Base-by-base conservation (phyloP, 2,329 filamentous ascomycete genomes). In the Aspergillus pseudoglaucus region DNA sequence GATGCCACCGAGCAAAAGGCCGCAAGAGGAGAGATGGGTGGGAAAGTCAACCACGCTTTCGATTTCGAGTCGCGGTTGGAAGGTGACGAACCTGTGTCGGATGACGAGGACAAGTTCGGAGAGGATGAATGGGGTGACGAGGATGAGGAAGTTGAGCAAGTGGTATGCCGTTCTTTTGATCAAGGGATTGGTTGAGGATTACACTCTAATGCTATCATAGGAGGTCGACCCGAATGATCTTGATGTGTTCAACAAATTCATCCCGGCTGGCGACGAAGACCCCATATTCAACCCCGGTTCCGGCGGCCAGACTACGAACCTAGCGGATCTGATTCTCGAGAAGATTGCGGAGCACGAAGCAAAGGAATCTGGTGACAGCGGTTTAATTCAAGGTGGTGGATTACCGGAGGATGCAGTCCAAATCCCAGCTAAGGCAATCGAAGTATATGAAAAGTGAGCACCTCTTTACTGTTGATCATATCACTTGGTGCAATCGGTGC, bases 341-440 rank as follows among this genome's bases (percentile, higher is more conserved):
- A 95, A 95, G 71, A 98, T 98, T 63, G 89, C 90, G 4, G 85
- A 87, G 50, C 88, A 94, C 60, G 93, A 98, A 73, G 86, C 88
- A 3, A 78, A 78, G 27, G 76, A 84, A 54, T 75, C 66, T 10
- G 68, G 65, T 3, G 63, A 73, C 40, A 59, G 56, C 20, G 66
- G 63, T 15, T 63, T 67, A 22, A 70, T 78, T 46, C 69, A 74
- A 50, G 80, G 78, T 30, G 75, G 81, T 46, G 79, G 77, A 15
- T 68, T 78, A 0, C 78, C 82, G 1, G 87, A 93, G 55, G 90
- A 95, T 52, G 87, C 89, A 17, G 84, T 89, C 43, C 87, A 95
- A 64, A 76, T 98, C 45, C 90, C 90, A 2, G 85, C 85, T 39
- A 96, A 95, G 71, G 90, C 96, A 12, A 79, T 96, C 14, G 91